Percentiles rank a stretch among this genome's conserved stretches.
phyloP scores from a whole-genome alignment of 176 grass and related monocot species.

The Phoenix dactylifera region DNA sequence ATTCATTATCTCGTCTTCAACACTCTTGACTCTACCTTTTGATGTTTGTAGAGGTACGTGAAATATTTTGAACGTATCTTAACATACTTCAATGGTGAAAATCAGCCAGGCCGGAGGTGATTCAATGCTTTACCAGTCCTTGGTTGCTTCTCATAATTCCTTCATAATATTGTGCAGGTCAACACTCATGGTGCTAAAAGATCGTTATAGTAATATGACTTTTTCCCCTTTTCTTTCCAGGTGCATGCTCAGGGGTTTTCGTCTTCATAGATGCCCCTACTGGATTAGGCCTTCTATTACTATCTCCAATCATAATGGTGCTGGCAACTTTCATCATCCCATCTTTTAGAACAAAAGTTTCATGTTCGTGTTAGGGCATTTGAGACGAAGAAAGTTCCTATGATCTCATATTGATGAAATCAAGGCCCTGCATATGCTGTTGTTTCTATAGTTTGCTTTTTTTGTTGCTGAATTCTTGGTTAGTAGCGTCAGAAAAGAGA shows the following conservation, averaged over 20 bases:
- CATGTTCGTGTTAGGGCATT: constrained; percentile 1
- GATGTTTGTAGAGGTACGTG: constrained; percentile 11
- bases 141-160: too few species aligned
- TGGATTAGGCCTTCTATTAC: constrained; percentile 16
- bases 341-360: background rate
- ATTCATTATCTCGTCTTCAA: background rate
- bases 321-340: background rate
- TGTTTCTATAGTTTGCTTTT: too few species aligned
- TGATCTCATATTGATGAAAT: too few species aligned
- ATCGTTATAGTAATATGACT: too few species aligned
- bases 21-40: constrained; percentile 1
- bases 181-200: too few species aligned
- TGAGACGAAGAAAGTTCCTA: background rate
- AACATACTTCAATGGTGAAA: constrained; percentile 10
- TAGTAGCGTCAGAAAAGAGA: too few species aligned
- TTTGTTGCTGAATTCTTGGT: too few species aligned
- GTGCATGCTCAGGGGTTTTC: constrained; percentile 15
- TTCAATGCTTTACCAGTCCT: background rate
- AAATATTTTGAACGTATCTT: constrained; percentile 13
- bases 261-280: constrained; percentile 19
- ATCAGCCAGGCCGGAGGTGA: constrained; percentile 5
- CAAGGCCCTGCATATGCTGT: too few species aligned
- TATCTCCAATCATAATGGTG: constrained; percentile 8
- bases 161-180: too few species aligned
- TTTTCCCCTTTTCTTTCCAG: background rate